These are phyloP conservation scores for Salix caprea DNA, from an alignment of 345 rosid species.

Conservation along the genomic window DNA sequence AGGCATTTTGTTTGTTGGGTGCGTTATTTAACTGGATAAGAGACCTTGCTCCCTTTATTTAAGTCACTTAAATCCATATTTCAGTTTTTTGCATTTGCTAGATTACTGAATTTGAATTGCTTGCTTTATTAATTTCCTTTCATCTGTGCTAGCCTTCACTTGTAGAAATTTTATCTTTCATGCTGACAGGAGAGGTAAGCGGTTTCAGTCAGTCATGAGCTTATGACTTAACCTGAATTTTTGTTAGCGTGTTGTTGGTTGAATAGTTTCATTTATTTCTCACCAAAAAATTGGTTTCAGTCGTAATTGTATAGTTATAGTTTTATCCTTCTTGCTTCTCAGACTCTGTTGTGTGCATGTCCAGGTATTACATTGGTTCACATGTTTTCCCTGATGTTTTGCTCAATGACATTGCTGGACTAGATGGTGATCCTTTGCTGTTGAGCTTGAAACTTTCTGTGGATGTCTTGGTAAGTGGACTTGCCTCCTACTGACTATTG, in stretches of 20 bases:
- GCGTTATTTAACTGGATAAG: neutral
- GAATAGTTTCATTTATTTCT: conserved; percentile 2
- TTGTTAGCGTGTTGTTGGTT: neutral
- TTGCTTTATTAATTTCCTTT: neutral
- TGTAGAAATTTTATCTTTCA: neutral
- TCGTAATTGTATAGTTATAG: neutral
- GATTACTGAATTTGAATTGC: neutral
- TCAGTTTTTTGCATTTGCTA: neutral
- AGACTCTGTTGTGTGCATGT: conserved; percentile 10
- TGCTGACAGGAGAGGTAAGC: neutral
- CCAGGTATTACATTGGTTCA: conserved; percentile 84
- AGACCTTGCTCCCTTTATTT: neutral
- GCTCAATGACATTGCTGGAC: conserved; percentile 92
- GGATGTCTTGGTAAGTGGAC: conserved; percentile 82
- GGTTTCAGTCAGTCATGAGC: neutral
- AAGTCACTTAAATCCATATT: neutral
- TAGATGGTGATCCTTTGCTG: conserved; percentile 82
- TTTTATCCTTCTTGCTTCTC: conserved; percentile 8
- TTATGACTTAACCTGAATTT: neutral
- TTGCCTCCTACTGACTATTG: neutral
- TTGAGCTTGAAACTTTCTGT: conserved; percentile 91
- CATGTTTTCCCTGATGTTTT: conserved; percentile 88
- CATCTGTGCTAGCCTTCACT: neutral
- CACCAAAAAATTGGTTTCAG: neutral
- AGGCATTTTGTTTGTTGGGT: neutral